Base-by-base conservation (phyloP, 2,329 filamentous ascomycete genomes). In the Colletotrichum plurivorum region DNA sequence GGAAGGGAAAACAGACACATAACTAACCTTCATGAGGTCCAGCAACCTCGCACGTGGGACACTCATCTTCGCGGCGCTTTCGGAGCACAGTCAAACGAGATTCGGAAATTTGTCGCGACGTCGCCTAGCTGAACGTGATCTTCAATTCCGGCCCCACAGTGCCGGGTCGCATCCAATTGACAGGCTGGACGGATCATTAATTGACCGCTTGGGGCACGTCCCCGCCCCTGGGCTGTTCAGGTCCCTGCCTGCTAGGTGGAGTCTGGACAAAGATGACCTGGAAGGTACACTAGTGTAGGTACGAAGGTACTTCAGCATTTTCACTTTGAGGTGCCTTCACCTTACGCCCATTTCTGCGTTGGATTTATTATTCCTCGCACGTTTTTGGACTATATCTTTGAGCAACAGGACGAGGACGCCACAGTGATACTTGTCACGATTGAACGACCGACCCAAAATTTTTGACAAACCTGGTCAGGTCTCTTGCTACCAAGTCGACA, bases 11-110 rank as follows among this genome's bases (percentile, higher is more conserved):
- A 57, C 3, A 18, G 1, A 36, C 0, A 16, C 31, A 4, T 1
- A 4, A 45, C 74, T 53, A 81, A 94, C 94, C 91, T 94, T 94
- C 85, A 95, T 89, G 72, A 97, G 88, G 78, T 94, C 92, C 73
- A 92, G 77, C 72, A 92, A 73, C 77, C 90, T 84, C 69, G 88
- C 84, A 69, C 88, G 88, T 79, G 89, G 84, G 73, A 91, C 87
- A 79, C 87, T 86, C 86, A 91, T 90, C 75, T 84, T 88, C 79
- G 75, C 78, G 78, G 80, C 61, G 69, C 63, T 63, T 65, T 43
- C 49, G 16, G 36, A 66, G 56, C 55, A 36, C 62, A 54, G 48
- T 61, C 18, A 53, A 51, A 55, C 62, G 70, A 12, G 74, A 22
- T 4, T 36, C 56, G 45, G 54, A 58, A 54, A 55, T 51, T 56